Evolutionary conservation across 192 early-diverging fungal species (phyloP).

Genomic region (Rhizophagus prolifer): DNA sequence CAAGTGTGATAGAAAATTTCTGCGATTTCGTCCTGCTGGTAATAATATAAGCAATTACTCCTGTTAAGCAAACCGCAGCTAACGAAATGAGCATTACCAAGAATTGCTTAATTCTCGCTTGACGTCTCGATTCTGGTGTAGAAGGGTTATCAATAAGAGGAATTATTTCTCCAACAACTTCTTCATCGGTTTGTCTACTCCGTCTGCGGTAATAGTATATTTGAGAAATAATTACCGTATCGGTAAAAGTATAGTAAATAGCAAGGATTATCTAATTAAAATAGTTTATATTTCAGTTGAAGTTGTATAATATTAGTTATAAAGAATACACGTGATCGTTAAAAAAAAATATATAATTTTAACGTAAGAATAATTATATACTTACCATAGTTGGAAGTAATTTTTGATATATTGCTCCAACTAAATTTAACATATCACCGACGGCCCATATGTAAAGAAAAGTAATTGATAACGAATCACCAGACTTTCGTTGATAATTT

Average conservation of each 20-base stretch:
- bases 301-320: too few relatives aligned
- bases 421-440: conserved; percentile 74
- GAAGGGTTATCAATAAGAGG: too few relatives aligned
- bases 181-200: not conserved
- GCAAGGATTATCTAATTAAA: not conserved
- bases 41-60: not conserved
- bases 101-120: not conserved
- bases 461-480: conserved; percentile 68
- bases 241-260: not conserved
- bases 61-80: conserved; percentile 46
- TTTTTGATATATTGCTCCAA: conserved; percentile 70
- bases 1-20: not conserved
- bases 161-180: not conserved
- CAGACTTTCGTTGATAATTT: conserved; percentile 76
- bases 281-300: not conserved
- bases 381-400: conserved; percentile 70
- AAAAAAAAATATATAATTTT: too few relatives aligned
- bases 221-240: not conserved
- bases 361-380: not conserved
- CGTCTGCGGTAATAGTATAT: not conserved
- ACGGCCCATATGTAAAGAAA: conserved; percentile 78
- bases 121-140: too few relatives aligned
- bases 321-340: too few relatives aligned
- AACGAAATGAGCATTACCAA: not conserved
- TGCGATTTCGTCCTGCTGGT: not conserved